These are phyloP conservation scores for Cryptosporidium andersoni DNA, from an alignment of 169 alveolate species.

Conservation along the genomic window DNA sequence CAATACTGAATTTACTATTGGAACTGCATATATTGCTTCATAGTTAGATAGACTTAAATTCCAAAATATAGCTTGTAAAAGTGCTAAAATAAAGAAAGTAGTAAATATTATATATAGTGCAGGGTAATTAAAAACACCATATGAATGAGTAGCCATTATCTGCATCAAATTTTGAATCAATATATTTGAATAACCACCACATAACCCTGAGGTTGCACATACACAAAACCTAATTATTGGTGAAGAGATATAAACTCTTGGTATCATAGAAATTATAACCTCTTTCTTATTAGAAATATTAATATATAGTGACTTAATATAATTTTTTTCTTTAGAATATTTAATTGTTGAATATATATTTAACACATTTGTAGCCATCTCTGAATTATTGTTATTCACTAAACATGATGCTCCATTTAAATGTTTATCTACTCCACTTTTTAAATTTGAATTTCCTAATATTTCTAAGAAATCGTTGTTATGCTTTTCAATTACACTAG, in stretches of 20 bases:
- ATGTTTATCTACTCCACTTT: neutral
- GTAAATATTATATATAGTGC: constrained; percentile 19
- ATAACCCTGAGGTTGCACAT: constrained; percentile 38
- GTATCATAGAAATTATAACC: neutral
- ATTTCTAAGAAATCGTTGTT: neutral
- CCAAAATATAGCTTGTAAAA: constrained; percentile 55
- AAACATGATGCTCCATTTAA: neutral
- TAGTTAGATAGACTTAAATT: constrained; percentile 35
- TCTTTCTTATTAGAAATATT: too few relatives aligned
- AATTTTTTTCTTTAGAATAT: too few relatives aligned
- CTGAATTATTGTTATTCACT: neutral
- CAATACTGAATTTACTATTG: constrained; percentile 62
- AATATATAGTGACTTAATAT: too few relatives aligned
- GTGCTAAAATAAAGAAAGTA: constrained; percentile 24
- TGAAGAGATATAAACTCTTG: constrained; percentile 35
- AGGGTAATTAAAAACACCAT: neutral
- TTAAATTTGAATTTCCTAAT: neutral
- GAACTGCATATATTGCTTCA: constrained; percentile 66
- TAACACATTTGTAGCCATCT: too few relatives aligned
- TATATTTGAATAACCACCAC: constrained; percentile 64
- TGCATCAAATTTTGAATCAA: constrained; percentile 51
- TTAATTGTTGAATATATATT: too few relatives aligned
- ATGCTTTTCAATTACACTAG: neutral
- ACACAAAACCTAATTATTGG: constrained; percentile 59
- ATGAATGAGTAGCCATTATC: constrained; percentile 1